These are phyloP conservation scores for Caryopteris hybrid DNA, from an alignment of 305 asterid species.

Conservation along the genomic window DNA sequence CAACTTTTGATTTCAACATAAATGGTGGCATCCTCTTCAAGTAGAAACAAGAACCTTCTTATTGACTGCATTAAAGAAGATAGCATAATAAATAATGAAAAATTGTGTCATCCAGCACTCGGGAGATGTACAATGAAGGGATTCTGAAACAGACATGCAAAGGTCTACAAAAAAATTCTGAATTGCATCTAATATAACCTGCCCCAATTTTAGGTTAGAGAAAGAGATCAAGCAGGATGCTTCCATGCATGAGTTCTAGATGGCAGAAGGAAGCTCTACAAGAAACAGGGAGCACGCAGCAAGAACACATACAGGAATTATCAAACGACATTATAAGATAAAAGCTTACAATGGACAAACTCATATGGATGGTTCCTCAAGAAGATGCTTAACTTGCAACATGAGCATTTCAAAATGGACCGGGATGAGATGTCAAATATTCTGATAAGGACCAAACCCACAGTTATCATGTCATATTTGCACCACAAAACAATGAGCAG, in stretches of 20 bases:
- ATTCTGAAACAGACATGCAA: background rate
- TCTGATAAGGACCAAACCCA: background rate
- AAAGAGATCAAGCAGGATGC: conserved; percentile 3
- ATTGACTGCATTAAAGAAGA: background rate
- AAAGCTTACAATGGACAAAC: background rate
- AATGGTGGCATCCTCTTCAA: background rate
- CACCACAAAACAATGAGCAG: conserved; percentile 1
- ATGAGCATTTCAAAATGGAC: background rate
- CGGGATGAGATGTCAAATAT: background rate
- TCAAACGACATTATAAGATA: background rate
- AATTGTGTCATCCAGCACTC: background rate
- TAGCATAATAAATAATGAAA: background rate
- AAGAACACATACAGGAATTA: background rate
- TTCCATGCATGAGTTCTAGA: background rate
- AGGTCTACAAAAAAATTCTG: background rate
- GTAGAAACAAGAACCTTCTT: conserved; percentile 5
- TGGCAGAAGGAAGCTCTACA: background rate
- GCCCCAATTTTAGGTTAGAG: background rate
- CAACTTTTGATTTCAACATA: background rate
- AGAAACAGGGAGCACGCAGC: background rate
- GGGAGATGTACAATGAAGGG: background rate
- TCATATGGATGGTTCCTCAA: background rate
- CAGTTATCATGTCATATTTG: background rate
- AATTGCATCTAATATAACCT: background rate
- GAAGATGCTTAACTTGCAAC: background rate